Evolutionary conservation across 192 early-diverging fungal genomes (phyloP), one percentile per base, ranked within the genome.

Genomic region (Dissophora ornata): DNA sequence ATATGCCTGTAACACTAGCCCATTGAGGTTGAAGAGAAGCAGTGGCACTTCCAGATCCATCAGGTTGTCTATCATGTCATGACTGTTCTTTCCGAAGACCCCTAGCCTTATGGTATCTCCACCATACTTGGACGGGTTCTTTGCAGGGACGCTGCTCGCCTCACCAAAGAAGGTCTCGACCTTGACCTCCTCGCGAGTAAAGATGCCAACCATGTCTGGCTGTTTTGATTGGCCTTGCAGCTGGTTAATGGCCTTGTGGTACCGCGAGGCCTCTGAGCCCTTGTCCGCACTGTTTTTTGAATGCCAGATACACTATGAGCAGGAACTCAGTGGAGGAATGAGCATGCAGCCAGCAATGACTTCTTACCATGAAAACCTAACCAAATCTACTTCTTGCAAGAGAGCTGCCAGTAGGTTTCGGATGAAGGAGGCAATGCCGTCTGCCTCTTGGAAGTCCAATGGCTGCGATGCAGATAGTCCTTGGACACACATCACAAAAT

Each of bases 301-400:
- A 57, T 53, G 40, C 48, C 45, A 67, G 65, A 57, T 67, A 67
- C 48, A 58, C 49, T 50, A 26, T 67, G 45, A 67, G 47, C 56
- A 67, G 30, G 38, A 60, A 26, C 50, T 56, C 53, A 44, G 33
- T n/a, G 47, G 26, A 47, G 48, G 51, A 33, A 53, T 42, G 36
- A 26, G 42, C 58, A 68, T n/a, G 51, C 16, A 61, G 67, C 22
- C 34, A 62, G 42, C 22, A 40, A 22, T 29, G n/a, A 62, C 22
- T n/a, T 56, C 59, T 62, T 70, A 70, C 68, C 68, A 70, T 56
- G 58, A 62, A 22, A 70, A 62, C 40, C 67, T 49, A 59, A 69
- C 67, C 67, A 69, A 69, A 30, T 60, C 67, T 29, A 69, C 57
- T 69, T 69, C 67, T 44, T 69, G 67, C 57, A 69, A 45, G 57